A percentile compares a stretch with the other conserved stretches of the same genome.
phyloP scores from a whole-genome alignment of 176 grass and related monocot genomes.

The Thalia dealbata region DNA sequence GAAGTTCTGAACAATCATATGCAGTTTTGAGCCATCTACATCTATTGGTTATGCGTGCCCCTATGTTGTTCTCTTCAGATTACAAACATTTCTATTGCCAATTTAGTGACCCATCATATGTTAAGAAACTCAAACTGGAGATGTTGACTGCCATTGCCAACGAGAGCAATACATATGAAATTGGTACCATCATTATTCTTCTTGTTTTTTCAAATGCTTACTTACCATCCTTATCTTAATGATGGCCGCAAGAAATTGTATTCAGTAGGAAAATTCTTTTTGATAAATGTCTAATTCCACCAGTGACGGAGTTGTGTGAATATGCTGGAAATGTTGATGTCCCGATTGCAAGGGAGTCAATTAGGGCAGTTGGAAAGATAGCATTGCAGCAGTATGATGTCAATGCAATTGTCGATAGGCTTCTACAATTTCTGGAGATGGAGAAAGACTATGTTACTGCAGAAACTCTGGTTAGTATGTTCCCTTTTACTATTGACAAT shows the following conservation, averaged over 20 bases:
- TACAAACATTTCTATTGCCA: conserved; percentile 99
- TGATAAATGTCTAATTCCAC: conserved; percentile 6
- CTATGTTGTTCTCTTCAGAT: conserved; percentile 94
- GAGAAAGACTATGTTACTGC: conserved; percentile 98
- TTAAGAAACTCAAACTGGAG: conserved; percentile 99
- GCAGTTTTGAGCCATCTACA: conserved; percentile 90
- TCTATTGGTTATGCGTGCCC: conserved; percentile 90
- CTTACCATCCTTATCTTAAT: neutral
- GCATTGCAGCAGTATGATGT: conserved; percentile 97
- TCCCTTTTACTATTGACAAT: neutral
- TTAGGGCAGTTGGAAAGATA: conserved; percentile 97
- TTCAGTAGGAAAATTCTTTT: conserved; percentile 19
- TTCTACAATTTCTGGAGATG: conserved; percentile 99
- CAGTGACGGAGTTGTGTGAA: conserved; percentile 97
- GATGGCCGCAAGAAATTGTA: conserved; percentile 5
- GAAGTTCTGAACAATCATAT: conserved; percentile 97
- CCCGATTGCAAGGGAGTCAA: conserved; percentile 91
- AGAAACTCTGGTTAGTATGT: conserved; percentile 73
- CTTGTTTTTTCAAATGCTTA: conserved; percentile 1
- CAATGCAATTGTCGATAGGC: conserved; percentile 95
- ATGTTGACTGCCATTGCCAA: conserved; percentile 99
- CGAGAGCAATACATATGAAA: conserved; percentile 99
- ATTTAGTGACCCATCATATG: conserved; percentile 92
- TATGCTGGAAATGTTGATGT: conserved; percentile 98
- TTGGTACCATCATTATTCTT: conserved; percentile 37